Evolutionary conservation across 495 filamentous ascomycete species (phyloP).

Genomic region (Penicillium macrosclerotiorum): DNA sequence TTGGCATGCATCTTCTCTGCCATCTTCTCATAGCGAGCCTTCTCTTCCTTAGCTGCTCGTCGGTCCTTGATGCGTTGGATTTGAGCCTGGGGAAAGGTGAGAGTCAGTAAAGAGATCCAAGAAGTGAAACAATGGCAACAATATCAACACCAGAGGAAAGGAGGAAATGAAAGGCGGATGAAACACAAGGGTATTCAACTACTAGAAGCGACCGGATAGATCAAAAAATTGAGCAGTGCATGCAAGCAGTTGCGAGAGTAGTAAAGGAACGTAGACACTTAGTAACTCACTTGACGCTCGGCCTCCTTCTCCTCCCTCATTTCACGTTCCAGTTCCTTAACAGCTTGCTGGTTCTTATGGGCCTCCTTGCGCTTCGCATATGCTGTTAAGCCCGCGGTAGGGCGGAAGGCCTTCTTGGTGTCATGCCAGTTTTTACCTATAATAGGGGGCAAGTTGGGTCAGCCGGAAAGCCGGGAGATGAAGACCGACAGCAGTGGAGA

Average conservation of each 20-base stretch:
- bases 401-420: conserved; percentile 82
- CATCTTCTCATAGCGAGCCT: conserved; percentile 89
- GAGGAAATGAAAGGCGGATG: background rate
- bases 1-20: conserved; percentile 97
- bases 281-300: conserved; percentile 70
- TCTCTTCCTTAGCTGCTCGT: conserved; percentile 84
- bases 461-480: conserved; percentile 15
- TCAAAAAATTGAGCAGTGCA: no score
- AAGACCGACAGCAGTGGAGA: conserved; percentile 14
- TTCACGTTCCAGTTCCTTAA: conserved; percentile 88
- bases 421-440: conserved; percentile 93
- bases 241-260: no score
- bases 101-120: background rate
- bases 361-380: conserved; percentile 71
- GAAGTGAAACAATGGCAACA: background rate
- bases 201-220: background rate
- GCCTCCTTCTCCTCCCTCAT: conserved; percentile 95
- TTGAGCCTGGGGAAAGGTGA: conserved; percentile 51
- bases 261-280: background rate
- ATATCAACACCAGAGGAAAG: background rate
- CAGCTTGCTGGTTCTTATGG: conserved; percentile 61
- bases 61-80: conserved; percentile 79
- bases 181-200: background rate
- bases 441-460: conserved; percentile 13
- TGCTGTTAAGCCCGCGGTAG: conserved; percentile 67